Evolutionary conservation across 83 land plant genomes (phyloP).

Genomic region (Diphasiastrum complanatum): DNA sequence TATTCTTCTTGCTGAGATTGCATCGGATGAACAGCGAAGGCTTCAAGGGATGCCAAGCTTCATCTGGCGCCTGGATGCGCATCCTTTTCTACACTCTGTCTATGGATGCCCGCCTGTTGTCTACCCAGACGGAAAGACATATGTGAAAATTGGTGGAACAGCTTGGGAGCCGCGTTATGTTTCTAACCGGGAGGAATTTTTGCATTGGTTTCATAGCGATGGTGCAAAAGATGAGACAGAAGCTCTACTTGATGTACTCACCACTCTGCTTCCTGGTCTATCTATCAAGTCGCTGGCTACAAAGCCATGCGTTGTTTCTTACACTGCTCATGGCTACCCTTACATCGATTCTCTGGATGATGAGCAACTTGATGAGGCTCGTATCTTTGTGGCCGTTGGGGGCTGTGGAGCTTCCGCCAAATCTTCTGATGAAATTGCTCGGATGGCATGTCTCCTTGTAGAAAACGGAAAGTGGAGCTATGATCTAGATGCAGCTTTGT

Average conservation of each 20-base stretch:
- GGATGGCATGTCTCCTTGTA: constrained; percentile 26
- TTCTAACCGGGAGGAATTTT: constrained; percentile 16
- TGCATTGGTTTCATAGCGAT: constrained; percentile 22
- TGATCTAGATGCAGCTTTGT: constrained; percentile 14
- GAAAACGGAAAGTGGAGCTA: constrained; percentile 18
- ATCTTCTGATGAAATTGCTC: constrained; percentile 36
- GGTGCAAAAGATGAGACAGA: constrained; percentile 14
- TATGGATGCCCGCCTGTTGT: constrained; percentile 29
- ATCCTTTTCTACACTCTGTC: constrained; percentile 23
- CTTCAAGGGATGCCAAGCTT: constrained; percentile 25
- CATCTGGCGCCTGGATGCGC: constrained; percentile 22
- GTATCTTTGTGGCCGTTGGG: constrained; percentile 26
- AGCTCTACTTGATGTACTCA: constrained; percentile 3
- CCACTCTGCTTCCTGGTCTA: constrained; percentile 12
- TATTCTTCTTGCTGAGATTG: constrained; percentile 27
- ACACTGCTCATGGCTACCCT: constrained; percentile 27
- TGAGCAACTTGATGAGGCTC: constrained; percentile 1
- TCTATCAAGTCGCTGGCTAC: neutral
- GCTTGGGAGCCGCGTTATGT: constrained; percentile 13
- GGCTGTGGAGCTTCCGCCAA: constrained; percentile 40
- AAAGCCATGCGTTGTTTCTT: constrained; percentile 32
- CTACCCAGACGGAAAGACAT: constrained; percentile 28
- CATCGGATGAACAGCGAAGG: constrained; percentile 10
- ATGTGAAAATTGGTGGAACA: constrained; percentile 28
- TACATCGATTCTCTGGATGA: constrained; percentile 26